Percentiles rank a stretch among this genome's conserved stretches.
Conservation (phyloP, 1,284 basidiomycete species). For the Trametes versicolor region DNA sequence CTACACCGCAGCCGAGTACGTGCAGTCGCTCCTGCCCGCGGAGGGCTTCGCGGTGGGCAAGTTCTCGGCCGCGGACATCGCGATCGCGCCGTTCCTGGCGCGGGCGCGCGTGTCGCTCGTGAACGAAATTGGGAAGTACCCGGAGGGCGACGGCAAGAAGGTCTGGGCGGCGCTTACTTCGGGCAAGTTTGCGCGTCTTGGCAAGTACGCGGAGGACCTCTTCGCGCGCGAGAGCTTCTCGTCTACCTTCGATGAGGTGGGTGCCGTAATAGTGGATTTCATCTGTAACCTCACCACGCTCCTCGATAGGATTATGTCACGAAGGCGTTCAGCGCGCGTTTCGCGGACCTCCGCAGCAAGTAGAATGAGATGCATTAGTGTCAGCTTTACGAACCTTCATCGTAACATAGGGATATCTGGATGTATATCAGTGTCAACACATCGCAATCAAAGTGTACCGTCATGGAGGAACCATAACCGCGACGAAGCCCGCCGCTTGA, state of each 20-base stretch:
- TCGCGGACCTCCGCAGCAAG: conserved; percentile 19
- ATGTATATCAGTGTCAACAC: neutral
- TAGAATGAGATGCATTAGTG: neutral
- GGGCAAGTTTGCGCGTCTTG: conserved; percentile 43
- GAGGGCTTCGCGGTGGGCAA: conserved; percentile 29
- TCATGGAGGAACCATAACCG: conserved; percentile 21
- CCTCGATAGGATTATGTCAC: conserved; percentile 20
- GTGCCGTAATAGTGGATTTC: neutral
- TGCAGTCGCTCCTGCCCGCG: conserved; percentile 45
- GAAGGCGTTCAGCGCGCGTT: conserved; percentile 22
- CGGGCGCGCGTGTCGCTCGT: conserved; percentile 25
- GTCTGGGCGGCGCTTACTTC: conserved; percentile 20
- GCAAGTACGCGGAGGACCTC: conserved; percentile 42
- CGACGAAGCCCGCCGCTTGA: no score
- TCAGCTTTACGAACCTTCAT: neutral
- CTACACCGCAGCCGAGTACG: conserved; percentile 43
- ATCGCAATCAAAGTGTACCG: no score
- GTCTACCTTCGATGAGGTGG: conserved; percentile 45
- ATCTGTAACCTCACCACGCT: neutral
- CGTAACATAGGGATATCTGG: neutral
- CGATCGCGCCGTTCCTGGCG: conserved; percentile 30
- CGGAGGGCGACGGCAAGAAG: conserved; percentile 30
- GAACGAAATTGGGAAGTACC: conserved; percentile 30
- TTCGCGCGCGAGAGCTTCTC: conserved; percentile 44
- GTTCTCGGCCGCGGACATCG: conserved; percentile 32